These are phyloP conservation scores for Globisporangium cederbergense DNA, from an alignment of 352 stramenopile genomes.

Conservation along the genomic window DNA sequence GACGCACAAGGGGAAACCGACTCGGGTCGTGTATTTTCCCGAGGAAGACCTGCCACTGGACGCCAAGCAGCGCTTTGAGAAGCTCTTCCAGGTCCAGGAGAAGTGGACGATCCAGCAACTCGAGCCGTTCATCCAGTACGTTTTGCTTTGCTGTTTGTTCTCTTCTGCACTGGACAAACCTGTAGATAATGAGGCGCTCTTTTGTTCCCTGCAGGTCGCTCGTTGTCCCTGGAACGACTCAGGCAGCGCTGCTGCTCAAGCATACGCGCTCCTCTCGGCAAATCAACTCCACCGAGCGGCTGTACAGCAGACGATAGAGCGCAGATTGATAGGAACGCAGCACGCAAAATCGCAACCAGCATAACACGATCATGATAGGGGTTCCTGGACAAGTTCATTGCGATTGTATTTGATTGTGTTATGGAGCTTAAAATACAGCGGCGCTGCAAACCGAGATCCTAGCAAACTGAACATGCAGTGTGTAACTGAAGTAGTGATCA, in stretches of 20 bases:
- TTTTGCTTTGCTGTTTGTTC: not conserved
- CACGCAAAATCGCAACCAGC: not conserved
- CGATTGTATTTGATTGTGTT: not conserved
- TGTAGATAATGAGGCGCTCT: slow-evolving; percentile 18
- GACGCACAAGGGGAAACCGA: slow-evolving; percentile 33
- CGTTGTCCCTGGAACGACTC: slow-evolving; percentile 54
- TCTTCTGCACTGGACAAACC: not conserved
- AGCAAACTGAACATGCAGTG: not conserved
- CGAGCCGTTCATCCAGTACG: slow-evolving; percentile 79
- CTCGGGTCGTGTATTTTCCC: slow-evolving; percentile 59
- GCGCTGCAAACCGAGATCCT: not conserved
- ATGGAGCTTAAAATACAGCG: not conserved
- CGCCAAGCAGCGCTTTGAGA: slow-evolving; percentile 71
- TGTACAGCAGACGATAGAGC: slow-evolving; percentile 55
- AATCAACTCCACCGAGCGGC: slow-evolving; percentile 55
- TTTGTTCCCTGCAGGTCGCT: slow-evolving; percentile 39
- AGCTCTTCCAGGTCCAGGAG: slow-evolving; percentile 74
- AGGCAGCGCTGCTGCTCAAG: slow-evolving; percentile 77
- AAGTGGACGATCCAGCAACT: slow-evolving; percentile 83
- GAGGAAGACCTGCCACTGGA: slow-evolving; percentile 65
- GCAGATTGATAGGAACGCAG: not conserved
- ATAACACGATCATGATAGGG: not conserved
- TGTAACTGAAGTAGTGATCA: not conserved
- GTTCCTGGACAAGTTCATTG: not conserved
- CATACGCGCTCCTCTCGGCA: slow-evolving; percentile 79